A percentile compares a stretch with the other conserved stretches of the same genome.
Conservation (phyloP, 495 filamentous ascomycete species). For the Aspergillus hancockii region DNA sequence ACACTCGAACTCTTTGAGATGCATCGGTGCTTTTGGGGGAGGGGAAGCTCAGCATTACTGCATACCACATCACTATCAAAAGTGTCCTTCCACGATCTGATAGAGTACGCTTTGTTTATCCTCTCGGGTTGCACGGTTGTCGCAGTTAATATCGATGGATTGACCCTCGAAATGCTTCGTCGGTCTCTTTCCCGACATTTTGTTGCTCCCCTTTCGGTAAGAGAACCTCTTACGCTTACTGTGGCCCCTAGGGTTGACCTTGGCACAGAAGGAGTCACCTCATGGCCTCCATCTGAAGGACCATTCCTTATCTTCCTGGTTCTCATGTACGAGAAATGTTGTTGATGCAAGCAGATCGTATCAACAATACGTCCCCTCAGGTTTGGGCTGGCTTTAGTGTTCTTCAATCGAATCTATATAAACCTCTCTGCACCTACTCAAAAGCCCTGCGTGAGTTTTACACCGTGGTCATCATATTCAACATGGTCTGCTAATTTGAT, state of each 20-base stretch:
- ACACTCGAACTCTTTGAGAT: slow-evolving; percentile 2
- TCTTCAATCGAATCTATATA: neutral
- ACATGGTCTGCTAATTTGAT: slow-evolving; percentile 12
- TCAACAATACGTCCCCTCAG: slow-evolving; percentile 1
- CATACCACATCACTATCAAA: neutral
- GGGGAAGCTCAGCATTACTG: slow-evolving; percentile 2
- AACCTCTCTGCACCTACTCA: neutral
- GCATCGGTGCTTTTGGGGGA: neutral
- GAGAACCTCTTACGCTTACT: neutral
- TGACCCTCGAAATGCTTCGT: too few species aligned
- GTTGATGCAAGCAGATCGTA: slow-evolving; percentile 12
- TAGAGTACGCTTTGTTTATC: neutral
- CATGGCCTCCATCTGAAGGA: neutral
- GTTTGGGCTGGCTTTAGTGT: neutral
- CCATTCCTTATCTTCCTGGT: neutral
- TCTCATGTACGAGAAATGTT: slow-evolving; percentile 7
- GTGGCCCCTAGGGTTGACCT: slow-evolving; percentile 2
- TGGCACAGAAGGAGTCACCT: neutral
- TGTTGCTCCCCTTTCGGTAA: neutral
- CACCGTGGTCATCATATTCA: slow-evolving; percentile 9
- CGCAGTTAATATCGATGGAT: slow-evolving; percentile 1
- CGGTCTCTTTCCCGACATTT: neutral
- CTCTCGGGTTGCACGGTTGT: slow-evolving; percentile 9
- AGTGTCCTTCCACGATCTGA: neutral
- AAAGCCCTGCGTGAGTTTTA: slow-evolving; percentile 11